Evolutionary conservation across 768 basidiomycete genomes (phyloP), one percentile per base, ranked within the genome.

Genomic region (Aureoboletus auriporus): DNA sequence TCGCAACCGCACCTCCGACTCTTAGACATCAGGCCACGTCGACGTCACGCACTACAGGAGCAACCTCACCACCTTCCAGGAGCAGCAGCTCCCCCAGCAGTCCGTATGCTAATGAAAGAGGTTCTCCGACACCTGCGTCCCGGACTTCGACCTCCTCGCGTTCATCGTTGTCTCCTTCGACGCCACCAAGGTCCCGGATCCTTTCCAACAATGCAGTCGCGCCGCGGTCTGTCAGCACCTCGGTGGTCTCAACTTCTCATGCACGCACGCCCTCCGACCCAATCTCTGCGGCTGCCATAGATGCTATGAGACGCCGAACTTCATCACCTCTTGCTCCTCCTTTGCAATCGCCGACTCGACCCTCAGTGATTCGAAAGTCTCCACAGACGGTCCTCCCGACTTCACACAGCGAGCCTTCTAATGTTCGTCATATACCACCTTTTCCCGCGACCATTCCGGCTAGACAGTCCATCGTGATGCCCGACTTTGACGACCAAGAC

Each of bases 11-110:
- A 8, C 90, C 90, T 16, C 90, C 90, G 4, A 78, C 79, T 43
- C 73, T 89, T 42, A 77, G 85, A 44, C 90, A 92, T 64, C 88
- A 90, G 63, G 87, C 89, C 6, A 91, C 87, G 8, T 87, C 89
- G 42, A 71, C 69, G 13, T 74, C 87, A 30, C 79, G 86, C 56
- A 73, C 77, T 8, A 69, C 75, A 39, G 69, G 72, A 14, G 62
- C 72, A 14, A 61, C 67, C 13, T 72, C 73, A 14, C 75, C 75
- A 17, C 65, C 73, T 47, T 59, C 65, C n/a, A 71, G 65, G 59
- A 63, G 66, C 39, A 55, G 68, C 31, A 59, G 64, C 44, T 71
- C 73, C 28, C 73, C 83, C 38, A 63, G 64, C 38, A 69, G 72
- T 55, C 76, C 64, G 8, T 59, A 74, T 27, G 75, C 78, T 1